Evolutionary conservation across 2,329 filamentous ascomycete species (phyloP).

Genomic region (Diaporthe caulivora): DNA sequence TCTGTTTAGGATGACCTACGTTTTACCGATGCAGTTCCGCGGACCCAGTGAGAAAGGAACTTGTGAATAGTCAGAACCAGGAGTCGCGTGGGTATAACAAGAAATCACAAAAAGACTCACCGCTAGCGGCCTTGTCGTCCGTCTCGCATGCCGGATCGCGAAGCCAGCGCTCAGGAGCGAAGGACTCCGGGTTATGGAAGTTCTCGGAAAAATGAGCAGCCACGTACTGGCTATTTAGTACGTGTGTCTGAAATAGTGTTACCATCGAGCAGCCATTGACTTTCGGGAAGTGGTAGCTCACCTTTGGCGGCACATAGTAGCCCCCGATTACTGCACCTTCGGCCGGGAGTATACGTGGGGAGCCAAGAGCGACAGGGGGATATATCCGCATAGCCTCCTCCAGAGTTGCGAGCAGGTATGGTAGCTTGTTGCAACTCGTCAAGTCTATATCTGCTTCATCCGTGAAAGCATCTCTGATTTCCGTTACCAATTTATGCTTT

Average conservation of each 20-base stretch:
- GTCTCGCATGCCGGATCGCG: slow-evolving; percentile 38
- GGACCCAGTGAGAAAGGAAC: slow-evolving; percentile 34
- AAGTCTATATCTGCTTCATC: slow-evolving; percentile 47
- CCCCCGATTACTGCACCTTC: slow-evolving; percentile 45
- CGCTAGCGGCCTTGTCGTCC: slow-evolving; percentile 36
- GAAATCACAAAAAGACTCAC: too few relatives aligned
- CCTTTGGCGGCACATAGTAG: not conserved
- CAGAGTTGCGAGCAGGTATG: slow-evolving; percentile 49
- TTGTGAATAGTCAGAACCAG: too few relatives aligned
- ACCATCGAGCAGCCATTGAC: not conserved
- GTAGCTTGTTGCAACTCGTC: slow-evolving; percentile 41
- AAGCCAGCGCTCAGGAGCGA: slow-evolving; percentile 50
- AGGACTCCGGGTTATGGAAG: slow-evolving; percentile 45
- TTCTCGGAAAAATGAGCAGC: slow-evolving; percentile 45
- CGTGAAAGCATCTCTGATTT: slow-evolving; percentile 54
- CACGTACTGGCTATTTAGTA: slow-evolving; percentile 50
- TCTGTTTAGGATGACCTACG: not conserved
- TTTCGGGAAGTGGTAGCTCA: slow-evolving; percentile 41
- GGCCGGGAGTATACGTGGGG: slow-evolving; percentile 42
- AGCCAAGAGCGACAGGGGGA: slow-evolving; percentile 44
- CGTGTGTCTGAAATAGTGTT: slow-evolving; percentile 50
- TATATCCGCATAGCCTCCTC: slow-evolving; percentile 48
- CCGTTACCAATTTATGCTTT: slow-evolving; percentile 52
- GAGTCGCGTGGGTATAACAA: too few relatives aligned
- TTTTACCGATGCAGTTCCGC: slow-evolving; percentile 35